These are phyloP conservation scores for Phytophthora sp. DNA, from an alignment of 352 stramenopile genomes.

Conservation along the genomic window DNA sequence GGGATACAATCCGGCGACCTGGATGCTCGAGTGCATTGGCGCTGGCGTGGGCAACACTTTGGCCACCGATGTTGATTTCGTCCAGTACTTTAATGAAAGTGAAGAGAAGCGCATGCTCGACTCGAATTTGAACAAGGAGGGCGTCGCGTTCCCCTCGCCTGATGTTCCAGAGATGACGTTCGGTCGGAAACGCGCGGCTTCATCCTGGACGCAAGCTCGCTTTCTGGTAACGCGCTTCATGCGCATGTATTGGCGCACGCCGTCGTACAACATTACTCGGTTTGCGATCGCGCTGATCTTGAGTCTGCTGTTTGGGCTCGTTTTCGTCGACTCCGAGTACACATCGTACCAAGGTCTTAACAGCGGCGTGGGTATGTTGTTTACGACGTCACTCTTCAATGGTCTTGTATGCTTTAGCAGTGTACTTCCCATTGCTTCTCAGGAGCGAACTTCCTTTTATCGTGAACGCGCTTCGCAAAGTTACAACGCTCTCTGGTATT, in stretches of 20 bases:
- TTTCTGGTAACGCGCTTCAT: conserved; percentile 38
- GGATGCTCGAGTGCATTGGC: conserved; percentile 49
- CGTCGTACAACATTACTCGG: conserved; percentile 81
- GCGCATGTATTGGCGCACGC: conserved; percentile 80
- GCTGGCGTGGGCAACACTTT: conserved; percentile 34
- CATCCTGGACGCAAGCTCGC: conserved; percentile 28
- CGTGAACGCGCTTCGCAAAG: conserved; percentile 77
- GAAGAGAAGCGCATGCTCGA: conserved; percentile 34
- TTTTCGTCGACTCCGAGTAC: conserved; percentile 68
- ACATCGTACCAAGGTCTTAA: conserved; percentile 43
- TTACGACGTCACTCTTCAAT: conserved; percentile 81
- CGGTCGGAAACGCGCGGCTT: conserved; percentile 40
- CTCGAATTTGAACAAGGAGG: conserved; percentile 38
- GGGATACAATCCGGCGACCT: conserved; percentile 55
- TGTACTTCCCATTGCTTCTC: conserved; percentile 71
- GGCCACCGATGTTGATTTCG: conserved; percentile 31
- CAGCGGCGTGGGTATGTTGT: conserved; percentile 76
- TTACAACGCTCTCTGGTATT: conserved; percentile 74
- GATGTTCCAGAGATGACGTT: conserved; percentile 42
- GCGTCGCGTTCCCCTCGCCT: conserved; percentile 32
- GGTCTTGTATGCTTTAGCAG: conserved; percentile 68
- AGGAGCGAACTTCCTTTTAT: conserved; percentile 68
- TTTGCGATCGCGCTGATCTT: conserved; percentile 59
- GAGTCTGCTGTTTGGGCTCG: conserved; percentile 60
- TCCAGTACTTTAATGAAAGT: conserved; percentile 33